A percentile compares a stretch with the other conserved stretches of the same genome.
Evolutionary conservation across 306 rosid species (phyloP).

Genomic region (Pyrus communis): DNA sequence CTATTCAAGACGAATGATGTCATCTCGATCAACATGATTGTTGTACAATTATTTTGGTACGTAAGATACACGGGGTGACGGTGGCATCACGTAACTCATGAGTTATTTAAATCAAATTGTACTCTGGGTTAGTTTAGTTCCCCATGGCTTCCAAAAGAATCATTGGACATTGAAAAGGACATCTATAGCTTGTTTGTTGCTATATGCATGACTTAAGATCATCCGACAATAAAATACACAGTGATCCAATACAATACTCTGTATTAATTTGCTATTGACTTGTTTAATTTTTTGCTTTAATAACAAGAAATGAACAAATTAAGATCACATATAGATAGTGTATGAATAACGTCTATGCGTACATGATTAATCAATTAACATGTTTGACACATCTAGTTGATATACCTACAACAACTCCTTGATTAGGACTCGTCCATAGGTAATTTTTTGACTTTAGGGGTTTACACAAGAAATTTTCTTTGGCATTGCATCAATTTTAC

Average conservation of each 20-base stretch:
- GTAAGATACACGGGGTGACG: constrained; percentile 18
- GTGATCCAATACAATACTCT: not conserved
- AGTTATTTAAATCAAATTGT: not conserved
- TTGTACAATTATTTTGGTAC: not conserved
- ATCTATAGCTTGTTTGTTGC: constrained; percentile 17
- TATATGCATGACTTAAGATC: constrained; percentile 12
- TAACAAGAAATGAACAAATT: constrained; percentile 28
- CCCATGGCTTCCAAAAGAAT: constrained; percentile 39
- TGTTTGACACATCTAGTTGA: constrained; percentile 14
- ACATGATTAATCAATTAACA: not conserved
- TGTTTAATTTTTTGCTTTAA: constrained; percentile 22
- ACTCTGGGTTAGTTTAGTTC: not conserved
- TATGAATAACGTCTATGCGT: constrained; percentile 42
- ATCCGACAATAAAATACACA: not conserved
- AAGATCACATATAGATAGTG: constrained; percentile 2
- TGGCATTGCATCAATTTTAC: not conserved
- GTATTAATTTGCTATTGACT: constrained; percentile 8
- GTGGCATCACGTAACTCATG: constrained; percentile 25
- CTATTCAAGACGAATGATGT: not conserved
- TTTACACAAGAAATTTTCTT: not conserved
- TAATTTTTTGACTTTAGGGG: not conserved
- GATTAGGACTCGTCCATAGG: not conserved
- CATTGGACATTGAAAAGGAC: constrained; percentile 34
- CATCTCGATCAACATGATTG: not conserved
- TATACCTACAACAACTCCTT: constrained; percentile 13